These are phyloP conservation scores for Mucor ambiguus DNA, from an alignment of 371 early-diverging fungal species.

Conservation along the genomic window DNA sequence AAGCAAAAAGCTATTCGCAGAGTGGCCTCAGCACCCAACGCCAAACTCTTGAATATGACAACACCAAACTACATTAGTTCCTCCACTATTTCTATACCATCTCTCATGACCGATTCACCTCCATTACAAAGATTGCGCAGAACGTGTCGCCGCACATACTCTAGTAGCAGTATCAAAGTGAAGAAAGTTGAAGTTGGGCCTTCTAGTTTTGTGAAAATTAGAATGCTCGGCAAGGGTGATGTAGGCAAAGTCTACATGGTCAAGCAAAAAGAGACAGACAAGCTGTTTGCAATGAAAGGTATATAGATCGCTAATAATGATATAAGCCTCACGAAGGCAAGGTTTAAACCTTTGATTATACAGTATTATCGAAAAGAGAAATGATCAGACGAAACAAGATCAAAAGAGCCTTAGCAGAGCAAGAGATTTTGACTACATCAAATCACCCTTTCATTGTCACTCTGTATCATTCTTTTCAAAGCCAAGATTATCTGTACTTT, in stretches of 20 bases:
- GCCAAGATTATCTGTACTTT: constrained; percentile 92
- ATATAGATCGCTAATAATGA: not conserved
- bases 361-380: constrained; percentile 89
- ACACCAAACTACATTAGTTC: constrained; percentile 30
- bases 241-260: constrained; percentile 95
- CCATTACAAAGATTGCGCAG: constrained; percentile 17
- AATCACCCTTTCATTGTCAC: constrained; percentile 98
- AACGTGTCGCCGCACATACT: constrained; percentile 61
- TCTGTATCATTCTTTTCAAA: constrained; percentile 95
- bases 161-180: constrained; percentile 76
- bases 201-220: constrained; percentile 77
- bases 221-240: constrained; percentile 92
- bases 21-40: constrained; percentile 57
- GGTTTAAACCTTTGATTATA: not conserved
- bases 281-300: constrained; percentile 91
- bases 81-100: constrained; percentile 25
- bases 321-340: not conserved
- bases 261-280: constrained; percentile 77
- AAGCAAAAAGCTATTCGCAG: constrained; percentile 44
- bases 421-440: constrained; percentile 91
- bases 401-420: constrained; percentile 94
- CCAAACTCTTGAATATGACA: constrained; percentile 22
- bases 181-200: constrained; percentile 82
- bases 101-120: constrained; percentile 18
- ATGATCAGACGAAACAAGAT: constrained; percentile 97